Conservation (phyloP, 139 green algal genomes). For the Micromonas commoda region DNA sequence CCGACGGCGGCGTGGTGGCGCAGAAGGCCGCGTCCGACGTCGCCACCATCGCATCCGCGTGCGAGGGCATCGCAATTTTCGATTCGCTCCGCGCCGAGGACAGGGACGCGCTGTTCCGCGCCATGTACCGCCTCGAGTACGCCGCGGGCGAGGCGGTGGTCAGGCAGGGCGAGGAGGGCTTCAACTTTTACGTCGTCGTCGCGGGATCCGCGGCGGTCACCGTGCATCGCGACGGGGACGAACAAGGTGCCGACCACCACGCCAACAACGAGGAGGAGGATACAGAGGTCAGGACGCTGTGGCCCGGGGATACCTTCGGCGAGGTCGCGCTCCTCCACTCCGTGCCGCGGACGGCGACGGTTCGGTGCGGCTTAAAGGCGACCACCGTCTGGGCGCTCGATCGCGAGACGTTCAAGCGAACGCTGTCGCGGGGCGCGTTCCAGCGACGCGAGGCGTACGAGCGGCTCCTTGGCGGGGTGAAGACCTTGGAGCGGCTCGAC, state of each 20-base stretch:
- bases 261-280: not conserved
- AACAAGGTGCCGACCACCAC: not conserved
- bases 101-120: not conserved
- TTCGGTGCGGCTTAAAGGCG: conserved; percentile 41
- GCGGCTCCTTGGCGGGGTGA: not conserved
- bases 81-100: not conserved
- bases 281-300: not conserved
- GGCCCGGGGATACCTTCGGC: conserved; percentile 66
- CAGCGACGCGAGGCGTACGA: not conserved
- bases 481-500: not conserved
- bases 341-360: conserved; percentile 78
- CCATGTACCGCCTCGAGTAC: not conserved
- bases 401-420: conserved; percentile 50
- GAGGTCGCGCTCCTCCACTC: conserved; percentile 89
- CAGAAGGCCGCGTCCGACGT: not conserved
- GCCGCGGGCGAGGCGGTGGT: conserved; percentile 6
- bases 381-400: conserved; percentile 76
- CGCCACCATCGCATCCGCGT: not conserved
- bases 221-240: not conserved
- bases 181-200: conserved; percentile 32
- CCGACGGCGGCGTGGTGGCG: not conserved
- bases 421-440: not conserved
- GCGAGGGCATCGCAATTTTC: not conserved
- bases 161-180: conserved; percentile 14
- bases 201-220: conserved; percentile 2